Percentiles rank a stretch among this genome's conserved stretches.
These are phyloP conservation scores for Cordyceps cateniannulata DNA, from an alignment of 2,329 filamentous ascomycete genomes.

Conservation along the genomic window DNA sequence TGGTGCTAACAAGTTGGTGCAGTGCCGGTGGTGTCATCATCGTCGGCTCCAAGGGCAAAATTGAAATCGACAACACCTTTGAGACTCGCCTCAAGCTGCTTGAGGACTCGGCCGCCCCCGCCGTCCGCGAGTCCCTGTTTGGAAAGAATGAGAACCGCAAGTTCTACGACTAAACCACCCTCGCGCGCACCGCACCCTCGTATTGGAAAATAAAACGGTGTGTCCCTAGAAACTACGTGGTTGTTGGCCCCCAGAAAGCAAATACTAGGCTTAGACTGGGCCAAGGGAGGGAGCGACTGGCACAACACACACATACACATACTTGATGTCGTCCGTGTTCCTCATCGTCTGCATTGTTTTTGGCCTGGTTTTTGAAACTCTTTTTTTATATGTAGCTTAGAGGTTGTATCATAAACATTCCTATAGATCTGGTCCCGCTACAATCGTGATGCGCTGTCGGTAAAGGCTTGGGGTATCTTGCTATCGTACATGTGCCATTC, in stretches of 20 bases:
- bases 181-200: not conserved
- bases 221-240: not conserved
- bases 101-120: slow-evolving; percentile 76
- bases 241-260: not conserved
- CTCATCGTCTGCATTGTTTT: slow-evolving; percentile 6
- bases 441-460: not conserved
- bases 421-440: slow-evolving; percentile 12
- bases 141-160: slow-evolving; percentile 93
- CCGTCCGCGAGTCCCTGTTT: slow-evolving; percentile 79
- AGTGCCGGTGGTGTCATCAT: slow-evolving; percentile 82
- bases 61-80: slow-evolving; percentile 97
- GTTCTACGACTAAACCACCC: slow-evolving; percentile 70
- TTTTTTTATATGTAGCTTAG: slow-evolving; percentile 26
- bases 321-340: not conserved
- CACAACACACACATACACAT: not conserved
- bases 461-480: not conserved
- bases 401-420: slow-evolving; percentile 28
- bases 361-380: slow-evolving; percentile 3
- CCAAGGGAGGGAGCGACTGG: not conserved
- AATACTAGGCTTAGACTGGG: not conserved
- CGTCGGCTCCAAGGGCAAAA: slow-evolving; percentile 80
- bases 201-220: slow-evolving; percentile 4
- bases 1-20: not conserved
- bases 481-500: not conserved
- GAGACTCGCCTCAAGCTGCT: slow-evolving; percentile 84